Conservation (phyloP, 2,329 filamentous ascomycete genomes). For the Zasmidium angulare region DNA sequence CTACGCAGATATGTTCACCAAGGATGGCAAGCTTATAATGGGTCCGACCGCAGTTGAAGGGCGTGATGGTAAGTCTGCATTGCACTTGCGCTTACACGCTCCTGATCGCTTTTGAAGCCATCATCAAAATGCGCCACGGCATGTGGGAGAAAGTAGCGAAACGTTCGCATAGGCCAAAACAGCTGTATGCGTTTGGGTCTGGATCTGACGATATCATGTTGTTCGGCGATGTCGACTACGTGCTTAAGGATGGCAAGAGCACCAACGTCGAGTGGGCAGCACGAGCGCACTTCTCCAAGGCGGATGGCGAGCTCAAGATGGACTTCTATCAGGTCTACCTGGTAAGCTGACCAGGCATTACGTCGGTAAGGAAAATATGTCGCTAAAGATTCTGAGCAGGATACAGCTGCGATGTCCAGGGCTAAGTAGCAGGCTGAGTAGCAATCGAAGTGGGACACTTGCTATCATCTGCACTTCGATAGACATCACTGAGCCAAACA, state of each 20-base stretch:
- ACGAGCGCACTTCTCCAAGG: constrained; percentile 52
- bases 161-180: constrained; percentile 46
- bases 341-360: constrained; percentile 37
- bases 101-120: constrained; percentile 39
- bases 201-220: constrained; percentile 54
- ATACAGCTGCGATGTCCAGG: constrained; percentile 4
- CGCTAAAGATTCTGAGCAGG: not conserved
- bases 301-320: constrained; percentile 55
- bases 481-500: too few relatives aligned
- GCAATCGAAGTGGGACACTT: not conserved
- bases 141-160: constrained; percentile 55
- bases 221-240: constrained; percentile 54
- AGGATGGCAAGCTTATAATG: constrained; percentile 54
- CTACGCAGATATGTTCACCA: constrained; percentile 50
- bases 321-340: constrained; percentile 57
- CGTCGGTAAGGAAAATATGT: too few relatives aligned
- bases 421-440: not conserved
- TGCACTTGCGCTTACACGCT: not conserved
- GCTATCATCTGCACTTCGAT: too few relatives aligned
- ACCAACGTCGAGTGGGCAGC: constrained; percentile 55
- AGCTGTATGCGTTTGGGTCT: constrained; percentile 53
- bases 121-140: constrained; percentile 50
- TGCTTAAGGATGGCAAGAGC: constrained; percentile 51
- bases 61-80: constrained; percentile 39
- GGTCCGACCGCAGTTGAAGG: constrained; percentile 49